Evolutionary conservation across 257 asterid species (phyloP).

Genomic region (Plantago elongata): DNA sequence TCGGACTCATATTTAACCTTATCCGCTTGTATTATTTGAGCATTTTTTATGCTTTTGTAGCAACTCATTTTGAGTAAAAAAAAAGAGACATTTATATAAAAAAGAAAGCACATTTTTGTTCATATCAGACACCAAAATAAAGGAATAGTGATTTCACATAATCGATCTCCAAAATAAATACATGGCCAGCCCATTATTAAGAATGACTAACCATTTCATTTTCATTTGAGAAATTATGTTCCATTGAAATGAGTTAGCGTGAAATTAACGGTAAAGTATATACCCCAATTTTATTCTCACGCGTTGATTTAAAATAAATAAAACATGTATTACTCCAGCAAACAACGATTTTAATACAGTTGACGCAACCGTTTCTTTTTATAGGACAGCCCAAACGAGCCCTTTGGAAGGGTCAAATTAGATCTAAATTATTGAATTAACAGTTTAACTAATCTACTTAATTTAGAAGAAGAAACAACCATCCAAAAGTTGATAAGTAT

Average conservation of each 20-base stretch:
- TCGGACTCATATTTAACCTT: too few species aligned
- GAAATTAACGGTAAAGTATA: neutral
- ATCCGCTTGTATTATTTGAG: too few species aligned
- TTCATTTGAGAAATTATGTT: neutral
- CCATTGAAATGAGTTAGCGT: neutral
- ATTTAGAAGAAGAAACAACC: neutral
- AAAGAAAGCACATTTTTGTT: too few species aligned
- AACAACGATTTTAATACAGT: neutral
- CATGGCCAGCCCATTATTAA: too few species aligned
- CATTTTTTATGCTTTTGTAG: too few species aligned
- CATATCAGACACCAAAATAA: too few species aligned
- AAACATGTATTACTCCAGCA: neutral
- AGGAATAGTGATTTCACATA: too few species aligned
- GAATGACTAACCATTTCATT: too few species aligned
- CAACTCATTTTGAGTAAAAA: too few species aligned
- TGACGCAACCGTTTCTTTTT: too few species aligned
- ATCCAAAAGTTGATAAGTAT: conserved; percentile 21
- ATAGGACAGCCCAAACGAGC: neutral
- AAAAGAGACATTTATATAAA: too few species aligned
- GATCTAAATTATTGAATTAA: neutral
- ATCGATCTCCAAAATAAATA: too few species aligned
- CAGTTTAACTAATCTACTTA: neutral
- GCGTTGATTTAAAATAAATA: neutral
- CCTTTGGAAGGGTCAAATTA: neutral
- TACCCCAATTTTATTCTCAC: neutral